phyloP scores from a whole-genome alignment of 169 alveolate genomes.

The Neospora caninum region DNA sequence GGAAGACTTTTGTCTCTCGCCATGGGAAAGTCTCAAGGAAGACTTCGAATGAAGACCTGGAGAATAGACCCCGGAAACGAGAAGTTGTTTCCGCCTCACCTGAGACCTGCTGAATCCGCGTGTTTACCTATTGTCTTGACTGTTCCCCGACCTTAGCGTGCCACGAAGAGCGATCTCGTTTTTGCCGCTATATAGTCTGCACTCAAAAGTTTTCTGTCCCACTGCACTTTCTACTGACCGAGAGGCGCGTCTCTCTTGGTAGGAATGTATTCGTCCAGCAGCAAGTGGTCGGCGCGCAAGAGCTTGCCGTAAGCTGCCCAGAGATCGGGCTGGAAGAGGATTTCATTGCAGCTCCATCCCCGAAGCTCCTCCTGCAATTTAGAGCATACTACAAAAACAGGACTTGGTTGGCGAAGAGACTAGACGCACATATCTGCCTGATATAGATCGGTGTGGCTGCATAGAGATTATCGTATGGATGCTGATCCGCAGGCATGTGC shows the following conservation, averaged over 20 bases:
- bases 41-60: no score
- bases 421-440: not conserved
- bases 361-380: slow-evolving; percentile 48
- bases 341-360: slow-evolving; percentile 58
- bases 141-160: no score
- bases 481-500: no score
- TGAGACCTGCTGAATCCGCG: no score
- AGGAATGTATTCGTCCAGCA: slow-evolving; percentile 49
- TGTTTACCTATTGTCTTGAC: no score
- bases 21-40: not conserved
- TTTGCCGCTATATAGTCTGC: no score
- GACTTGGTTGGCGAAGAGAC: not conserved
- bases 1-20: not conserved
- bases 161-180: no score
- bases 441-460: not conserved
- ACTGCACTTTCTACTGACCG: not conserved
- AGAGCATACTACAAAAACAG: not conserved
- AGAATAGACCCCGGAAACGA: no score
- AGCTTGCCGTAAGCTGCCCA: slow-evolving; percentile 60
- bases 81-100: no score
- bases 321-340: slow-evolving; percentile 58
- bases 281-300: slow-evolving; percentile 52
- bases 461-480: no score
- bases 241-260: not conserved
- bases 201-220: no score